Evolutionary conservation across 345 rosid species (phyloP).

Genomic region (Eucalyptus pauciflora): DNA sequence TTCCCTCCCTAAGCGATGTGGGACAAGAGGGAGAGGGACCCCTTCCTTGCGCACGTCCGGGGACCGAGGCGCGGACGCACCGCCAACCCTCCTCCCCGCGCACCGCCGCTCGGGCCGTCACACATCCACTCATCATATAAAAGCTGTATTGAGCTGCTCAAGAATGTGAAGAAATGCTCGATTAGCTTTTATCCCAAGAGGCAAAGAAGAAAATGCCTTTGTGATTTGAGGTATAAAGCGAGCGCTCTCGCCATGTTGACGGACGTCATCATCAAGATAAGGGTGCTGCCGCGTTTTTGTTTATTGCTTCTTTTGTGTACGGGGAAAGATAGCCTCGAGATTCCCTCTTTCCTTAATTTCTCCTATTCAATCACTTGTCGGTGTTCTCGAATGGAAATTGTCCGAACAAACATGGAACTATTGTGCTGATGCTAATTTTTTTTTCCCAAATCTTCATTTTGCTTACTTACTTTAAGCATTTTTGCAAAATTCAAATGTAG

Average conservation of each 20-base stretch:
- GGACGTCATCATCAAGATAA: not conserved
- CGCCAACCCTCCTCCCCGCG: too few species aligned
- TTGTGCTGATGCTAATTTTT: rapidly evolving
- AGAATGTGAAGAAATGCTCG: not conserved
- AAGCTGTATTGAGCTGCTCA: too few species aligned
- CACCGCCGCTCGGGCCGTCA: too few species aligned
- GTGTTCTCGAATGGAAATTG: not conserved
- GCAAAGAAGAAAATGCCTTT: not conserved
- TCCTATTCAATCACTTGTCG: not conserved
- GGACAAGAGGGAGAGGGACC: too few species aligned
- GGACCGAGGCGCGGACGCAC: too few species aligned
- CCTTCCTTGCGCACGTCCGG: too few species aligned
- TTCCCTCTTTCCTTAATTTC: not conserved
- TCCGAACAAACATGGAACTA: rapidly evolving
- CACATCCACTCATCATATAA: too few species aligned
- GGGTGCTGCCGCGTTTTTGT: not conserved
- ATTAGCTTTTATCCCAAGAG: not conserved
- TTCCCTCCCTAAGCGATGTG: too few species aligned
- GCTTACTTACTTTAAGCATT: too few species aligned
- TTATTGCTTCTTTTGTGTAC: not conserved
- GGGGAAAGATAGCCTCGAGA: not conserved
- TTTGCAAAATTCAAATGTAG: too few species aligned
- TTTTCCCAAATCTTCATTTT: too few species aligned
- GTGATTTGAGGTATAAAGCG: not conserved
- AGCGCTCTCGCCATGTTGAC: not conserved